Base-by-base conservation (phyloP, 2,329 filamentous ascomycete genomes). In the Pyrenochaeta sp. region DNA sequence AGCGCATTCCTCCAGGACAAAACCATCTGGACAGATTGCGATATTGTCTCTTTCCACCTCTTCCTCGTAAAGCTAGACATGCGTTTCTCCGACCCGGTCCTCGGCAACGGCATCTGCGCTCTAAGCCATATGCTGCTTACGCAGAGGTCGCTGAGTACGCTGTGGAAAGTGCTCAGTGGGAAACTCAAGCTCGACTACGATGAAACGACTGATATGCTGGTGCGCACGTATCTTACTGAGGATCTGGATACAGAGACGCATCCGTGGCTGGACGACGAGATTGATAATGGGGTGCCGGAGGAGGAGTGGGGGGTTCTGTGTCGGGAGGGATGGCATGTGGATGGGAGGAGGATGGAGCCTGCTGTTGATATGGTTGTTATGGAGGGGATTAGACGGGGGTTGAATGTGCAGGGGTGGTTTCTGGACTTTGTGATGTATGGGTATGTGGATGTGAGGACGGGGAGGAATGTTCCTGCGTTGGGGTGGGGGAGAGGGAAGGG, bases 51-150 rank as follows among this genome's bases (percentile, higher is more conserved):
- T 50, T 82, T 85, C 2, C 85, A 88, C 44, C 75, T 89, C 58
- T 88, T 94, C 78, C 80, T 91, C 63, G 71, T 91, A 61, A 93
- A 94, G 78, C 83, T 95, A 15, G 83, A 87, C 68, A 87, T 93
- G 85, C 82, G 83, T 52, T 88, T 92, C 75, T 86, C 85, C 56
- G 84, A 91, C 62, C 89, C 90, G 0, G 72, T 86, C 25, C 82
- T 82, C 48, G 85, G 84, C 0, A 81, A 82, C 15, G 81, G 82
- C 48, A 77, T 80, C 2, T 80, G 62, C 6, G 56, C 50, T 24
- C 48, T 78, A 7, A 56, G 64, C 0, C 58, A 67, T 24, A 30
- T 90, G 2, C 78, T 95, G 30, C 82, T 85, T 47, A 80, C 86
- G 40, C 83, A 84, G 59, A 79, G 77, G n/a, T 84, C 84, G 70